Evolutionary conservation across 306 rosid genomes (phyloP), one percentile per base, ranked within the genome.

Genomic region (Sindora glabra): DNA sequence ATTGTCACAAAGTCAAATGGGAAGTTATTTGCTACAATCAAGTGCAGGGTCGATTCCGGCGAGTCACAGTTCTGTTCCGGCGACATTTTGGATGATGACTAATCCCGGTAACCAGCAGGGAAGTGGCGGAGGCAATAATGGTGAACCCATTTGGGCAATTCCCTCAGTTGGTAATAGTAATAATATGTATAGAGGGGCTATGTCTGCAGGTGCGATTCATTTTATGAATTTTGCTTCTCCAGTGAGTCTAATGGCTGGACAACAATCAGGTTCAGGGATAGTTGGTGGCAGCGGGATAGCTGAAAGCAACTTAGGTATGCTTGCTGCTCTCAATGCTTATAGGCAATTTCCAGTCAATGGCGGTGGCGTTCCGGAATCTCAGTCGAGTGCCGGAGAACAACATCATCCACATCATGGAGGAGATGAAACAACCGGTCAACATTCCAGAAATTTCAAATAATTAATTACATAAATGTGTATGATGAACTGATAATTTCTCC

Each of bases 211-310:
- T n/a, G 89, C 83, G 10, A 56, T 87, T 58, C 98, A 88, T 68
- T 91, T 91, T 56, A 83, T 91, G 96, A 91, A 91, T 61, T 86
- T 91, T 14, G 79, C 79, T 72, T 81, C 96, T 38, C 89, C 95
- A 1, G 64, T 82, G 92, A 54, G 90, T 13, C 64, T 81, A 16
- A 57, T 91, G 78, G 81, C 88, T 1, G 80, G 76, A 17, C 89
- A 83, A 24, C 90, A 78, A 69, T 34, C 80, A n/a, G 77, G 89
- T 10, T 58, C 79, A 0, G 80, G 74, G n/a, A n/a, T n/a, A n/a
- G n/a, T n/a, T 3, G 51, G 69, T 10, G 63, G 79, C 3, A 25
- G 73, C 11, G 17, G 68, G 48, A 21, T 57, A 3, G 32, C 54
- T 18, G 96, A 88, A 57, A 78, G 74, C 42, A 86, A 91, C 46